phyloP scores from a whole-genome alignment of 2,329 filamentous ascomycete genomes.

The Sphaerulina musiva region DNA sequence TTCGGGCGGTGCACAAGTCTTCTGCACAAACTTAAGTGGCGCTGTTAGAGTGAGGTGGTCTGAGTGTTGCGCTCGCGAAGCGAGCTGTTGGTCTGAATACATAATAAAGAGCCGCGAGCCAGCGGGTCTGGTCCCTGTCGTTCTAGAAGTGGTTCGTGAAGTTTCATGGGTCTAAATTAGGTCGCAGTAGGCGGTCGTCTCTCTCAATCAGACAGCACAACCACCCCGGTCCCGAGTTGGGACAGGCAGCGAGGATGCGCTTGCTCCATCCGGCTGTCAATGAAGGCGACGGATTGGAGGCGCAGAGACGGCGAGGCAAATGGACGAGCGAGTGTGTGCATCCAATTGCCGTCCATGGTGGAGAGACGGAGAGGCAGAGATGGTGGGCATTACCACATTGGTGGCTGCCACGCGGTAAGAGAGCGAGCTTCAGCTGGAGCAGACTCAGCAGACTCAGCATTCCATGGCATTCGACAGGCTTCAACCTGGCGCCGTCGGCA shows the following conservation, averaged over 20 bases:
- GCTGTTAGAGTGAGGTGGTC: slow-evolving; percentile 10
- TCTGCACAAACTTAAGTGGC: slow-evolving; percentile 15
- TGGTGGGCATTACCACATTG: too few species aligned
- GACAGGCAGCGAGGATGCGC: not conserved
- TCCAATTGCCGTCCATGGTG: too few species aligned
- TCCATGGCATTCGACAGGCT: too few species aligned
- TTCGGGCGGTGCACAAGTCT: slow-evolving; percentile 4
- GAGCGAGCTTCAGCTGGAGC: too few species aligned
- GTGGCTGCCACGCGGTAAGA: too few species aligned
- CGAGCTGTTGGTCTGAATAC: slow-evolving; percentile 15
- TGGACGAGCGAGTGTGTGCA: too few species aligned
- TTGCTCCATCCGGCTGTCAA: too few species aligned
- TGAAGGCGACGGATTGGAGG: too few species aligned
- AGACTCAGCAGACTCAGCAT: too few species aligned
- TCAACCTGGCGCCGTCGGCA: too few species aligned
- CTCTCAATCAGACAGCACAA: slow-evolving; percentile 2
- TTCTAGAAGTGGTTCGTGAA: slow-evolving; percentile 16
- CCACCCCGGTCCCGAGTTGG: slow-evolving; percentile 1
- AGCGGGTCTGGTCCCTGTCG: slow-evolving; percentile 6
- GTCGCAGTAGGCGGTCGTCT: not conserved
- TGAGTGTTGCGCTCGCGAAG: slow-evolving; percentile 12
- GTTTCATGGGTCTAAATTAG: slow-evolving; percentile 23
- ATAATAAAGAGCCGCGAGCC: slow-evolving; percentile 3
- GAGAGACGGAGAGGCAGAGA: too few species aligned
- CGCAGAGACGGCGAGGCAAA: too few species aligned